Evolutionary conservation across 2,329 filamentous ascomycete species (phyloP).

Genomic region (Ilyonectria mors-panacis): DNA sequence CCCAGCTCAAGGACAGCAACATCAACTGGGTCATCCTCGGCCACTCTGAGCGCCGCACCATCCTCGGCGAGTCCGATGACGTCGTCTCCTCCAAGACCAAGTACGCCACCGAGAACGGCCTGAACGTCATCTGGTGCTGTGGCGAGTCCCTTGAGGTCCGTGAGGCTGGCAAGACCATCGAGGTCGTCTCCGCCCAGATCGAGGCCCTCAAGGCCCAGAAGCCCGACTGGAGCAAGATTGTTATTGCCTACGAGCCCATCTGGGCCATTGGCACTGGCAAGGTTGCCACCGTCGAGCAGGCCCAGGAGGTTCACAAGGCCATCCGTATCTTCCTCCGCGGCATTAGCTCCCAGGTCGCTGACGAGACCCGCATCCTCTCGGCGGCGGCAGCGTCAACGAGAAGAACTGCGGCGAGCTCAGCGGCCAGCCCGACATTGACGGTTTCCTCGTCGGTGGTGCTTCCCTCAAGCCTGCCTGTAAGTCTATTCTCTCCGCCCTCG

Average conservation of each 20-base stretch:
- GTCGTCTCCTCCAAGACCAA: slow-evolving; percentile 96
- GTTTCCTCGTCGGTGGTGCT: slow-evolving; percentile 96
- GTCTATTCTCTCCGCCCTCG: slow-evolving; percentile 51
- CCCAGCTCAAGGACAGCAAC: slow-evolving; percentile 89
- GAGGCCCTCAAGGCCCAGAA: slow-evolving; percentile 83
- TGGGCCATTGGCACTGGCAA: slow-evolving; percentile 97
- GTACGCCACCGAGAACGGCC: slow-evolving; percentile 86
- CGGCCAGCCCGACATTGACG: slow-evolving; percentile 95
- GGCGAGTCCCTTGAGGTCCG: slow-evolving; percentile 96
- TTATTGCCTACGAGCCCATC: slow-evolving; percentile 99
- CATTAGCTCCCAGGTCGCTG: slow-evolving; percentile 81
- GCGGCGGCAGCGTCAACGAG: slow-evolving; percentile 96
- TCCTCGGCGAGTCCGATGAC: slow-evolving; percentile 88
- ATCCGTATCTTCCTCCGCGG: slow-evolving; percentile 91
- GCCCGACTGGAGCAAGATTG: slow-evolving; percentile 92
- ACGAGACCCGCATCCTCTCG: slow-evolving; percentile 94
- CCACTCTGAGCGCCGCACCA: slow-evolving; percentile 94
- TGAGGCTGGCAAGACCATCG: slow-evolving; percentile 87
- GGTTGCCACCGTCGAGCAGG: slow-evolving; percentile 89
- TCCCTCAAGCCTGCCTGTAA: slow-evolving; percentile 96
- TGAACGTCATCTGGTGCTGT: slow-evolving; percentile 96
- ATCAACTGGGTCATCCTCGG: slow-evolving; percentile 94
- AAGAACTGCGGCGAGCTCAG: slow-evolving; percentile 97
- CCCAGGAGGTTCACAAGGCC: slow-evolving; percentile 92
- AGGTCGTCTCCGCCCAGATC: slow-evolving; percentile 88